Evolutionary conservation across 495 filamentous ascomycete species (phyloP).

Genomic region (Pyrenula massariospora): DNA sequence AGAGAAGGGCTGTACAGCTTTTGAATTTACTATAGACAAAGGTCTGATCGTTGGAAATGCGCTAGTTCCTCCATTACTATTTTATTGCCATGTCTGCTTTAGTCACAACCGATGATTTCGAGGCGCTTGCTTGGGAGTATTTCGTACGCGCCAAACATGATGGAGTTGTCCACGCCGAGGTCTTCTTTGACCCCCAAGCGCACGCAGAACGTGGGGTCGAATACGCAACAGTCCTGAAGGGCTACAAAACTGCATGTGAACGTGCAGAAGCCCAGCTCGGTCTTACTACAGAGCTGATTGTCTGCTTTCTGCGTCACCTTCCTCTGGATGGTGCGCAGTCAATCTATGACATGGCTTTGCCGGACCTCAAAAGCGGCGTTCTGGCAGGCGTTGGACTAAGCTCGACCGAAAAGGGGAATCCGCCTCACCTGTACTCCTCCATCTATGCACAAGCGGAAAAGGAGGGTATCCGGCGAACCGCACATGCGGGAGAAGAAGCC

Average conservation of each 20-base stretch:
- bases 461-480: conserved; percentile 44
- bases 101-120: conserved; percentile 48
- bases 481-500: conserved; percentile 69
- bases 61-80: conserved; percentile 58
- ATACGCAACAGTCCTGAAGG: conserved; percentile 46
- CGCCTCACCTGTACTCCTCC: conserved; percentile 50
- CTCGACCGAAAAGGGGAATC: conserved; percentile 50
- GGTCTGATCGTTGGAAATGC: neutral
- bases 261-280: conserved; percentile 52
- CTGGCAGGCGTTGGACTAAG: conserved; percentile 57
- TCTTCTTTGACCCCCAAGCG: conserved; percentile 74
- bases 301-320: conserved; percentile 61
- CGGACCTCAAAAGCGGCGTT: conserved; percentile 35
- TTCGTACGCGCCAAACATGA: conserved; percentile 51
- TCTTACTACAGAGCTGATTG: conserved; percentile 49
- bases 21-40: no score
- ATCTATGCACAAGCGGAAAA: conserved; percentile 41
- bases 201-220: conserved; percentile 52
- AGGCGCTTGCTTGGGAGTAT: conserved; percentile 64
- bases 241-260: conserved; percentile 44
- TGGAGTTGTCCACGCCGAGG: conserved; percentile 61
- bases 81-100: conserved; percentile 66
- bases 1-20: no score
- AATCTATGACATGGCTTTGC: conserved; percentile 35
- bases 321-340: conserved; percentile 38